Percentiles rank a stretch among this genome's conserved stretches.
These are phyloP conservation scores for Leccinum barrowsii DNA, from an alignment of 768 basidiomycete species.

Conservation along the genomic window DNA sequence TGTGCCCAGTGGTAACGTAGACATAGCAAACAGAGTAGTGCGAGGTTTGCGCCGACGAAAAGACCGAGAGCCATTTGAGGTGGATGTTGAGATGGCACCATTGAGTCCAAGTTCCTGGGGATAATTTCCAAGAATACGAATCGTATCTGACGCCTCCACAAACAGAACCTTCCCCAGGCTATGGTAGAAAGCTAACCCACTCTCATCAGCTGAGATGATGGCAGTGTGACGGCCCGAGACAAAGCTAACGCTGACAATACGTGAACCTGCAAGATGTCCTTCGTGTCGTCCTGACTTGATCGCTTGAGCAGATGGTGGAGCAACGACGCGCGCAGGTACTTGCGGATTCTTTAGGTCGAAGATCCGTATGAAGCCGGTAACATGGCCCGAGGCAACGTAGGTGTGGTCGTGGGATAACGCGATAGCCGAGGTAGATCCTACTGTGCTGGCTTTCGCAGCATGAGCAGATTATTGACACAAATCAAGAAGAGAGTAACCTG, in stretches of 20 bases:
- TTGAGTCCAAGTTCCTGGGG: conserved; percentile 43
- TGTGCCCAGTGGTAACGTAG: conserved; percentile 78
- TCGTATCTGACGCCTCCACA: conserved; percentile 90
- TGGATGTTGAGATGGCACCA: conserved; percentile 8
- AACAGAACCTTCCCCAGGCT: conserved; percentile 92
- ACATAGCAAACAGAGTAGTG: conserved; percentile 73
- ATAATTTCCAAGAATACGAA: conserved; percentile 91
- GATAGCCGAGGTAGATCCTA: conserved; percentile 83
- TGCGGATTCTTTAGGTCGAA: conserved; percentile 76
- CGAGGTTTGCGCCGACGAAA: conserved; percentile 48
- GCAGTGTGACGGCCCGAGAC: conserved; percentile 91
- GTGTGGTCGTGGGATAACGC: conserved; percentile 93
- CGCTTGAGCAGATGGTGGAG: conserved; percentile 64
- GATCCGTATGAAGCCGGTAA: conserved; percentile 78
- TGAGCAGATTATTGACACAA: conserved; percentile 18
- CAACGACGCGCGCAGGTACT: conserved; percentile 62
- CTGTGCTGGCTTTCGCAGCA: conserved; percentile 44
- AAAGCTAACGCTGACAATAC: conserved; percentile 80
- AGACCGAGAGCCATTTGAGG: conserved; percentile 22
- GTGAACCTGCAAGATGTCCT: conserved; percentile 78
- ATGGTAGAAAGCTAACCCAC: conserved; percentile 92
- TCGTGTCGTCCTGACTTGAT: conserved; percentile 78
- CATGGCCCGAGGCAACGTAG: conserved; percentile 85
- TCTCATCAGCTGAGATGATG: conserved; percentile 84
- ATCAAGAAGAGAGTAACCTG: conserved; percentile 44